Percentiles rank a stretch among this genome's conserved stretches.
Evolutionary conservation across 768 basidiomycete genomes (phyloP).

Genomic region (Myochromella boudieri): DNA sequence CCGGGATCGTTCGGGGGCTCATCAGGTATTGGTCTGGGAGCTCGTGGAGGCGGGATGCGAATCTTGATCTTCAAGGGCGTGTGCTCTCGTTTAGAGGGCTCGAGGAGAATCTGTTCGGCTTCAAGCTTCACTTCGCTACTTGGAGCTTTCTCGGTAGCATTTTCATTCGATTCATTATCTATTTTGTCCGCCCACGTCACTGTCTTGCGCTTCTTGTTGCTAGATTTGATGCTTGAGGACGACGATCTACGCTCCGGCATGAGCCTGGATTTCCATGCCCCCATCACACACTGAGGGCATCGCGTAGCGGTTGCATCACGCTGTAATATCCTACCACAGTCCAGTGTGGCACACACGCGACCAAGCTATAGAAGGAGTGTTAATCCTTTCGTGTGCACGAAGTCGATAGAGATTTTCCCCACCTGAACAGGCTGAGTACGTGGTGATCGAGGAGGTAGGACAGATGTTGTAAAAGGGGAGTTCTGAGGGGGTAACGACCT

Average conservation of each 20-base stretch:
- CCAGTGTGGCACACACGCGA: constrained; percentile 12
- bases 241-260: not conserved
- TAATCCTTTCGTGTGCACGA: too few species aligned
- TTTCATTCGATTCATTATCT: not conserved
- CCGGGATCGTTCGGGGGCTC: not conserved
- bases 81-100: not conserved
- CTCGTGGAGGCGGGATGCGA: constrained; percentile 2
- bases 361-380: not conserved
- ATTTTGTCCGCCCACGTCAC: constrained; percentile 37
- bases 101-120: too few species aligned
- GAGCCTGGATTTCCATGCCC: constrained; percentile 15
- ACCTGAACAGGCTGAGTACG: too few species aligned
- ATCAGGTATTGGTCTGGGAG: not conserved
- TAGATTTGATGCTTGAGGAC: too few species aligned
- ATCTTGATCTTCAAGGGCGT: constrained; percentile 5
- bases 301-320: constrained; percentile 6
- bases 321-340: constrained; percentile 10
- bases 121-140: too few species aligned
- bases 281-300: constrained; percentile 17
- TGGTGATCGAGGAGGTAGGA: too few species aligned
- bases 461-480: too few species aligned
- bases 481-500: too few species aligned
- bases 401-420: too few species aligned
- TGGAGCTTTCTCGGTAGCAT: too few species aligned
- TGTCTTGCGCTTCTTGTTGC: constrained; percentile 23